Evolutionary conservation across 306 rosid species (phyloP).

Genomic region (Luffa acutangula): DNA sequence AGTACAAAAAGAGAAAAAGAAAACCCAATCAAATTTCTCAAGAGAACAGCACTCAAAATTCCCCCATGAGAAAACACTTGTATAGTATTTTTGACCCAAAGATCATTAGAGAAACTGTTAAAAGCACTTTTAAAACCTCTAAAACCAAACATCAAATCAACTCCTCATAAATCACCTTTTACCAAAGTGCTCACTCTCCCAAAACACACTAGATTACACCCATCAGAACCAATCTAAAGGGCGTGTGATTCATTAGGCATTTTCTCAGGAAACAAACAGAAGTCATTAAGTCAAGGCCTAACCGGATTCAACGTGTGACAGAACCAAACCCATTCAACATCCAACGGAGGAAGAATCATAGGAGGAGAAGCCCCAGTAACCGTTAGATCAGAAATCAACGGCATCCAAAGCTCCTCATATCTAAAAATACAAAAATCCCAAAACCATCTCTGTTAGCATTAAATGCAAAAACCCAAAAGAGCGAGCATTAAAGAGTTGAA

Average conservation of each 20-base stretch:
- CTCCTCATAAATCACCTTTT: not conserved
- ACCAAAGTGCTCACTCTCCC: not conserved
- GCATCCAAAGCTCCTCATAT: constrained; percentile 83
- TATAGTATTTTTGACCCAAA: not conserved
- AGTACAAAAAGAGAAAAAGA: not conserved
- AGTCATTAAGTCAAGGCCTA: not conserved
- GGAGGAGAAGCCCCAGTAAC: constrained; percentile 29
- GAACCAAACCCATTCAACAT: constrained; percentile 93
- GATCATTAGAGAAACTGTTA: too few species aligned
- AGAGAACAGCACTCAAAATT: not conserved
- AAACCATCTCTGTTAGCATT: constrained; percentile 9
- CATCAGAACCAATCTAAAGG: not conserved
- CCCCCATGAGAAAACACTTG: not conserved
- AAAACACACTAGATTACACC: not conserved
- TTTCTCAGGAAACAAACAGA: constrained; percentile 10
- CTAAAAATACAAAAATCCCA: constrained; percentile 19
- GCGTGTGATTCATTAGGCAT: not conserved
- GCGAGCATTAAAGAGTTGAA: not conserved
- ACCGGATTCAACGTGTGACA: constrained; percentile 74
- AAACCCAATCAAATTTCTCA: not conserved
- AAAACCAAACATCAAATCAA: not conserved
- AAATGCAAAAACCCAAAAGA: not conserved
- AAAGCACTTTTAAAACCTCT: not conserved
- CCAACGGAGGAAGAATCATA: constrained; percentile 65
- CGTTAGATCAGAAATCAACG: constrained; percentile 75